Conservation (phyloP, 257 asterid genomes). For the Scutellaria galericulata region DNA sequence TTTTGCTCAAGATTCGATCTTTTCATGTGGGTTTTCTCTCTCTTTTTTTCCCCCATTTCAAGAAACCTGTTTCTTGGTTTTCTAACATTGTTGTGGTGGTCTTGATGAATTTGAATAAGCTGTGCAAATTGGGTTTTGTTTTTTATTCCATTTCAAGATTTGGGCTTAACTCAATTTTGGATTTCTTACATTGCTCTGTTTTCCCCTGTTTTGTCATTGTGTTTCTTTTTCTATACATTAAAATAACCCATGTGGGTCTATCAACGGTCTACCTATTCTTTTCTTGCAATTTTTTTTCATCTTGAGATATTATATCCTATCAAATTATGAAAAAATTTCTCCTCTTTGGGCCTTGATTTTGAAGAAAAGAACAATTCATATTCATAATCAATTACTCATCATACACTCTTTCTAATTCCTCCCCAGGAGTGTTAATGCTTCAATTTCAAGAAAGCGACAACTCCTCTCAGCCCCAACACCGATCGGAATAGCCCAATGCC, state of each 20-base stretch:
- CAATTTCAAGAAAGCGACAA: slow-evolving; percentile 56
- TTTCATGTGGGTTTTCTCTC: slow-evolving; percentile 34
- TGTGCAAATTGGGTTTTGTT: slow-evolving; percentile 4
- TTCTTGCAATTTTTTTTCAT: not conserved
- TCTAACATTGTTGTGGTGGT: not conserved
- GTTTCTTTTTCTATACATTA: slow-evolving; percentile 32
- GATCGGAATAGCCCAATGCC: slow-evolving; percentile 58
- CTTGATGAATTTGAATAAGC: slow-evolving; percentile 9
- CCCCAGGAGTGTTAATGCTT: slow-evolving; percentile 57
- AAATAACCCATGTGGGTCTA: slow-evolving; percentile 38
- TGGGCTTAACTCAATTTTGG: slow-evolving; percentile 17
- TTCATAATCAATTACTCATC: not conserved
- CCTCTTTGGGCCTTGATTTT: slow-evolving; percentile 10
- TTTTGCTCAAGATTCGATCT: slow-evolving; percentile 28
- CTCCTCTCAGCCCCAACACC: slow-evolving; percentile 44
- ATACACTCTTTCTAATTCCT: not conserved
- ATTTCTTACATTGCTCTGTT: slow-evolving; percentile 32
- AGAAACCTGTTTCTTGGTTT: slow-evolving; percentile 33
- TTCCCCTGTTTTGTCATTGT: slow-evolving; percentile 35
- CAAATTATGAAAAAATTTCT: slow-evolving; percentile 10
- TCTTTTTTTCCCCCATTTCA: slow-evolving; percentile 5
- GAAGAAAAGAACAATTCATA: slow-evolving; percentile 9
- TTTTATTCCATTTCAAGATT: slow-evolving; percentile 8
- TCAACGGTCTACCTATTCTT: not conserved
- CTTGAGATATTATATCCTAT: not conserved